Conservation (phyloP, 2,329 filamentous ascomycete species). For the Hypoxylon sp. region DNA sequence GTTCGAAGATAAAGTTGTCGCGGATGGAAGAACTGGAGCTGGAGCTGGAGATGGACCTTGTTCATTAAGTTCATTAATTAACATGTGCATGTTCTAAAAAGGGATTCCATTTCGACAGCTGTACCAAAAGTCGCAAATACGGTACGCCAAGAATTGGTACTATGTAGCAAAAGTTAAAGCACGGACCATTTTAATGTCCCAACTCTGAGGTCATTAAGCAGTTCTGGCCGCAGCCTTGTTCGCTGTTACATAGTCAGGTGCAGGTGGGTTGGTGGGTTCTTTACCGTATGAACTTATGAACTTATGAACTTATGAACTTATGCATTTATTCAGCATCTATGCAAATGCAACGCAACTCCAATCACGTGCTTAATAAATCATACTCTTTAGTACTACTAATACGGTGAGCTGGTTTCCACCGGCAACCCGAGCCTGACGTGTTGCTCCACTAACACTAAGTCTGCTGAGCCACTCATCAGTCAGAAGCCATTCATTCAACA, state of each 20-base stretch:
- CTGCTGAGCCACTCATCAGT: constrained; percentile 34
- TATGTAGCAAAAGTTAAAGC: constrained; percentile 1
- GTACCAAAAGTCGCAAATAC: constrained; percentile 11
- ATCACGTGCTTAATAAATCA: constrained; percentile 17
- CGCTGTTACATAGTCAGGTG: too few relatives aligned
- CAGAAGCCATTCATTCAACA: constrained; percentile 14
- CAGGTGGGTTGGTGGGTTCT: too few relatives aligned
- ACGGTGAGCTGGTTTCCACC: constrained; percentile 17
- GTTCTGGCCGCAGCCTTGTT: too few relatives aligned
- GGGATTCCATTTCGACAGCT: constrained; percentile 24
- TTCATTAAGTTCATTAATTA: too few relatives aligned
- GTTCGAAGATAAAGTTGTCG: too few relatives aligned
- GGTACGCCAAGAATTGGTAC: neutral
- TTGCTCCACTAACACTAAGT: constrained; percentile 26
- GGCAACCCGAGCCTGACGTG: constrained; percentile 34
- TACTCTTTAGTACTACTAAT: neutral
- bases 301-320: too few relatives aligned
- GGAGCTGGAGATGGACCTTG: too few relatives aligned
- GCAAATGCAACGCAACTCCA: too few relatives aligned
- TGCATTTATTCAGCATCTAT: too few relatives aligned
- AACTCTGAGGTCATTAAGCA: constrained; percentile 7
- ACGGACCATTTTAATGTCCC: constrained; percentile 6
- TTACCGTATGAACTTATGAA: too few relatives aligned
- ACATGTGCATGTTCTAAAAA: constrained; percentile 28
- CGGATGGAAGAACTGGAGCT: too few relatives aligned